Percentiles rank a stretch among this genome's conserved stretches.
These are phyloP conservation scores for Fagopyrum esculentum DNA, from an alignment of 148 eudicot species.

Conservation along the genomic window DNA sequence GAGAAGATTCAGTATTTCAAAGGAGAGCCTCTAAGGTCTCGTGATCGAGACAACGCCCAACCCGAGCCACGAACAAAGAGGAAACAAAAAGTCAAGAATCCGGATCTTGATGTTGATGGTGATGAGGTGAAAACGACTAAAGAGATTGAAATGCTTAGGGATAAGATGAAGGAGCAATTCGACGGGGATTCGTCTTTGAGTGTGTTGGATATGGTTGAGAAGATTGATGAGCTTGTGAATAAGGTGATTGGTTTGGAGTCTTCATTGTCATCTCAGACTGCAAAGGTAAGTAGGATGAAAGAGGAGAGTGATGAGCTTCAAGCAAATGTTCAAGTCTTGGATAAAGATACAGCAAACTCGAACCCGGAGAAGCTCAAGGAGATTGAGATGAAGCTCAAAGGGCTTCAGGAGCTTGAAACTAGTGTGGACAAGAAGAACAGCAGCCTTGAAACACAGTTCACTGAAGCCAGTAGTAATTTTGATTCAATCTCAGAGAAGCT, in stretches of 20 bases:
- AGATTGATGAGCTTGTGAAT: constrained; percentile 79
- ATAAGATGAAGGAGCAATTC: constrained; percentile 43
- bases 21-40: constrained; percentile 23
- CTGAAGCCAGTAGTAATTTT: constrained; percentile 37
- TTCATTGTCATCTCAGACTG: constrained; percentile 72
- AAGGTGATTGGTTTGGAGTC: constrained; percentile 71
- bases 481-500: constrained; percentile 44
- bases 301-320: constrained; percentile 66
- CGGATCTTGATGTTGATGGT: constrained; percentile 6
- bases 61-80: constrained; percentile 1
- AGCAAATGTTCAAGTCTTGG: constrained; percentile 48
- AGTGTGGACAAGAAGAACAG: constrained; percentile 39
- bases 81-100: constrained; percentile 13
- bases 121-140: constrained; percentile 21
- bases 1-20: constrained; percentile 44
- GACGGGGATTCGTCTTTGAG: constrained; percentile 29
- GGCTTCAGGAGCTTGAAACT: constrained; percentile 40
- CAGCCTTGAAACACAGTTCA: constrained; percentile 39
- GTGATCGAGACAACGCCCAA: background rate
- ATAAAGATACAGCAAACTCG: constrained; percentile 56
- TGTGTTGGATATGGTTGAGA: constrained; percentile 70
- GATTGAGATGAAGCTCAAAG: constrained; percentile 54
- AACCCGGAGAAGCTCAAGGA: constrained; percentile 34
- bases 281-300: constrained; percentile 53
- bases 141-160: constrained; percentile 33